Conservation (phyloP, 2,329 filamentous ascomycete species). For the Nigrospora sphaerica region DNA sequence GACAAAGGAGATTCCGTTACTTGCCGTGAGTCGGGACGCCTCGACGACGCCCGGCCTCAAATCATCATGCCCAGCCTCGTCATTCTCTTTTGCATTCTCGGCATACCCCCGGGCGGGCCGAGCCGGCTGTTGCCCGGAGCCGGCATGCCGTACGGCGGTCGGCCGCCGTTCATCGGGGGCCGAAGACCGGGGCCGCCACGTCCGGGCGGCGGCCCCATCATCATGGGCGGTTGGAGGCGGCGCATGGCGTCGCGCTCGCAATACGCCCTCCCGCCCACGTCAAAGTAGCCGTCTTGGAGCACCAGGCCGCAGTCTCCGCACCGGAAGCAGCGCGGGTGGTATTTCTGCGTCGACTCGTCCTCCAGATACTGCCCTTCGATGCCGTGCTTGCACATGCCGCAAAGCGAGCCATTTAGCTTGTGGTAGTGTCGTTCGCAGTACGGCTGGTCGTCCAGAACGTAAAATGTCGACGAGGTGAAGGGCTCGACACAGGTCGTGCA, state of each 20-base stretch:
- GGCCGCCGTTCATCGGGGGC: constrained; percentile 11
- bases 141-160: constrained; percentile 19
- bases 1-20: too few species aligned
- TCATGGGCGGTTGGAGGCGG: constrained; percentile 30
- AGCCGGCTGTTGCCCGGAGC: constrained; percentile 22
- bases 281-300: constrained; percentile 82
- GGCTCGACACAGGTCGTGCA: constrained; percentile 76
- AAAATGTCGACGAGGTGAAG: constrained; percentile 85
- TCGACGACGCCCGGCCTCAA: constrained; percentile 5
- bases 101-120: constrained; percentile 27
- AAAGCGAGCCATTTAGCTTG: constrained; percentile 80
- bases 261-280: constrained; percentile 71
- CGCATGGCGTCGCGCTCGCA: constrained; percentile 81
- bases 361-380: constrained; percentile 94
- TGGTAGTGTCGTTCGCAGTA: constrained; percentile 94
- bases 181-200: constrained; percentile 9
- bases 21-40: background rate
- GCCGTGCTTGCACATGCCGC: constrained; percentile 68
- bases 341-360: constrained; percentile 70
- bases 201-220: constrained; percentile 16
- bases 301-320: constrained; percentile 71
- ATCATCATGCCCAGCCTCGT: constrained; percentile 51
- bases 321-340: constrained; percentile 80
- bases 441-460: constrained; percentile 79
- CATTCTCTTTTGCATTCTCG: constrained; percentile 56